phyloP scores from a whole-genome alignment of 2,329 filamentous ascomycete genomes.

The Fusarium denticulatum region DNA sequence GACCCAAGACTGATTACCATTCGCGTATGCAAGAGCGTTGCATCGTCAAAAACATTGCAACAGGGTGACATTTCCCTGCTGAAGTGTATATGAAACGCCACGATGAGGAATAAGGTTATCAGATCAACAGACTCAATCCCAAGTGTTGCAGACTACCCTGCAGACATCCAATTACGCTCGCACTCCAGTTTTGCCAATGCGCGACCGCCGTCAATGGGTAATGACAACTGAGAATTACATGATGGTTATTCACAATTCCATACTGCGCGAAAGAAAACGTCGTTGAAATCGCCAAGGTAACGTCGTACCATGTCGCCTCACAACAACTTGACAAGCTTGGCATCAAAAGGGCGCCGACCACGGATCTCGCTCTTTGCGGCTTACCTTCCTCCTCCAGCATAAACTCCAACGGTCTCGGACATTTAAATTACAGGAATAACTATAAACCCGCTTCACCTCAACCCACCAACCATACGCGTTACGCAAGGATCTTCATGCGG shows the following conservation, averaged over 20 bases:
- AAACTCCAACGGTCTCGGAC: background rate
- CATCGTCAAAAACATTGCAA: background rate
- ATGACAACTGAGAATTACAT: background rate
- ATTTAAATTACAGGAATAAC: background rate
- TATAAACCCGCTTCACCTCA: background rate
- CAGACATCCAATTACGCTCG: background rate
- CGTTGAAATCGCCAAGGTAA: background rate
- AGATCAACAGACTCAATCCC: background rate
- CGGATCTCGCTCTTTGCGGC: background rate
- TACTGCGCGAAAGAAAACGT: fast-evolving
- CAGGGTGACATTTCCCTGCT: background rate
- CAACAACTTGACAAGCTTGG: background rate
- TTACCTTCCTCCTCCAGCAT: background rate
- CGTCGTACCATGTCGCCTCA: background rate
- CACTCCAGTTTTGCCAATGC: no score
- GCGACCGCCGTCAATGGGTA: fast-evolving
- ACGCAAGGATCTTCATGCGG: conserved; percentile 6
- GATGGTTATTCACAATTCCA: background rate
- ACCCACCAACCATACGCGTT: background rate
- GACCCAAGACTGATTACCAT: background rate
- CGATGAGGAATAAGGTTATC: background rate
- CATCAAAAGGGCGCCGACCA: background rate
- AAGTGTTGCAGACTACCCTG: background rate
- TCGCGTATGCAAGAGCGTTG: background rate
- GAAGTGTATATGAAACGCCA: background rate